A percentile compares a stretch with the other conserved stretches of the same genome.
phyloP scores from a whole-genome alignment of 2,329 filamentous ascomycete species.

The Aspergillus hiratsukae region DNA sequence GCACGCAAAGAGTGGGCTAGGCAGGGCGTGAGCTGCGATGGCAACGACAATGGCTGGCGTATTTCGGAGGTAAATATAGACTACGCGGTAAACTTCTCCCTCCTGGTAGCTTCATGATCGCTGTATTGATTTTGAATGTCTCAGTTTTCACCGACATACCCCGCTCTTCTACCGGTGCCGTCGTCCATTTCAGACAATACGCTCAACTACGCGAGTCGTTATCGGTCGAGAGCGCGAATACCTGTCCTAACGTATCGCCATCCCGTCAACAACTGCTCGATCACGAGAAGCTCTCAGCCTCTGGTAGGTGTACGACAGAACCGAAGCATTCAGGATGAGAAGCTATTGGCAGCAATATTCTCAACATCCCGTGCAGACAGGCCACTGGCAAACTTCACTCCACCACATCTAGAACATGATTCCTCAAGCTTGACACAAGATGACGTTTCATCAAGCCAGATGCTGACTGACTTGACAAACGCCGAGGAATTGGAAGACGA shows the following conservation, averaged over 20 bases:
- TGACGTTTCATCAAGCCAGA: slow-evolving; percentile 30
- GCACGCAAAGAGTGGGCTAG: slow-evolving; percentile 78
- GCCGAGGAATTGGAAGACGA: slow-evolving; percentile 67
- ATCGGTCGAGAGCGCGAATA: slow-evolving; percentile 83
- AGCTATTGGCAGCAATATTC: slow-evolving; percentile 88
- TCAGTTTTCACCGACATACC: slow-evolving; percentile 87
- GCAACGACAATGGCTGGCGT: slow-evolving; percentile 73
- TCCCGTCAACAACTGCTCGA: slow-evolving; percentile 92
- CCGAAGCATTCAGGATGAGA: slow-evolving; percentile 92
- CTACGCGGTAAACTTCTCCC: slow-evolving; percentile 55
- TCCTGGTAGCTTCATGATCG: not conserved
- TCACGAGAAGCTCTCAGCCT: slow-evolving; percentile 91
- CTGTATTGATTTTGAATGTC: slow-evolving; percentile 2
- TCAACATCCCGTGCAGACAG: slow-evolving; percentile 58
- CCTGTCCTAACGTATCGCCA: slow-evolving; percentile 93
- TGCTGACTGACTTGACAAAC: slow-evolving; percentile 54
- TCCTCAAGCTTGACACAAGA: slow-evolving; percentile 49
- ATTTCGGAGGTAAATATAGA: slow-evolving; percentile 85
- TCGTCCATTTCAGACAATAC: slow-evolving; percentile 93
- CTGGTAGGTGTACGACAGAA: slow-evolving; percentile 80
- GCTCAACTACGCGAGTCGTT: slow-evolving; percentile 84
- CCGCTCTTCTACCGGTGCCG: slow-evolving; percentile 77
- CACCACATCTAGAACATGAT: slow-evolving; percentile 39
- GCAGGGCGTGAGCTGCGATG: slow-evolving; percentile 80
- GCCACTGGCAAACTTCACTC: slow-evolving; percentile 38